Base-by-base conservation (phyloP, 805 yeast species). In the Blastobotrys chiropterorum region DNA sequence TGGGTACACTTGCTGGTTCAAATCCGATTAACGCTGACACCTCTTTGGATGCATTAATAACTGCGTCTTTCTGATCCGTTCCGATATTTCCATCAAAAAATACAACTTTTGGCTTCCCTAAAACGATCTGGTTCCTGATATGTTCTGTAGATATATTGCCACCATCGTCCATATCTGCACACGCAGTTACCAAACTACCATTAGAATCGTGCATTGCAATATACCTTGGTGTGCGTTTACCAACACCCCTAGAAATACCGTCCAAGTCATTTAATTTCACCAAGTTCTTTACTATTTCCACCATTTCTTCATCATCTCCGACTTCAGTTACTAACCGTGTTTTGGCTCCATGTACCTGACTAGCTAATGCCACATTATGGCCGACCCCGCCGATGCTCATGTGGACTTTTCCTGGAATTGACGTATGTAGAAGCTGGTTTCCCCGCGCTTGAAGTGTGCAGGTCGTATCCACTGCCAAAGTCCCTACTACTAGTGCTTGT, bases 321-420 rank as follows among this genome's bases (percentile, higher is more conserved):
- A 87, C 72, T 3, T 76, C 72, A 0, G 90, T 79, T 0, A 88
- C 66, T 31, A 87, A 72, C 19, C 77, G 68, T 1, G 70, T 58
- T 0, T 63, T 60, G 2, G 56, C 58, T 47, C 55, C 63, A 1
- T 44, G 40, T 5, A 16, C 51, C 51, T 42, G 56, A 26, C 62
- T 67, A 2, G 60, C 92, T n/a, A 78, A 61, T 0, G 87, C 82
- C 14, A 89, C 82, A 60, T 90, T 89, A 64, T 78, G 82, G 0
- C 89, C 97, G 1, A 89, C 96, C 1, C 96, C 97, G 0, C 96
- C 97, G 6, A 87, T 64, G 0, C 84, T 72, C 2, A 82, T 74
- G 1, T 66, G 59, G 3, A 79, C 74, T 0, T 60, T 62, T 0
- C 94, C 90, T 0, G 94, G 94, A 57, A 85, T 85, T 2, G 96